Base-by-base conservation (phyloP, 257 asterid species). In the Ballota nigra region DNA sequence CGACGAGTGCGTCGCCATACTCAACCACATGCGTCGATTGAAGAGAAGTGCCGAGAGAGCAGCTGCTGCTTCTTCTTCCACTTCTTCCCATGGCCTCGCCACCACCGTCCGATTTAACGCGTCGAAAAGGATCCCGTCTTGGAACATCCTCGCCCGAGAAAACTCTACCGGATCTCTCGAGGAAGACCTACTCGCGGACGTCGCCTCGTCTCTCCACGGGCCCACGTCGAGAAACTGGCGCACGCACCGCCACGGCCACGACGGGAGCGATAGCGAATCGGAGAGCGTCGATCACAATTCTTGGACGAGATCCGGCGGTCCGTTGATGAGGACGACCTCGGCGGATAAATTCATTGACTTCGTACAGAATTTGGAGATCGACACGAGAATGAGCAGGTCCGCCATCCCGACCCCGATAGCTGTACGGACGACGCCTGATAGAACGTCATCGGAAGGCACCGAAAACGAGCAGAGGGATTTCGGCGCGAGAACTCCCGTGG, bases 221-320 rank as follows among this genome's bases (percentile, higher is more conserved):
- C 33, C 71, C 13, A 38, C 75, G 1, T 41, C 75, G 4, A 82
- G 79, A 68, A 86, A 73, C 52, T 80, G 81, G 86, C 85, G 86
- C 16, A 23, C 72, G 10, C 83, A 81, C 22, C 77, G 81, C 24
- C 38, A 77, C 78, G 2, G 72, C 0, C 88, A 79, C 18, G 99
- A 89, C 7, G 97, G 96, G 9, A 89, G 96, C 40, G 98, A 91
- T 16, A 86, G 96, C 52, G 99, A 95, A 67, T 81, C 98, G 0
- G 99, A 95, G 78, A 78, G 76, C 28, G 83, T 70, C 0, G 98
- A 89, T 51, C 80, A 75, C 61, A 80, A 53, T 64, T 82, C 96
- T 1, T 95, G 99, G 99, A 95, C 99, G 0, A 83, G 92, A 70
- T 83, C 96, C 0, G 99, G 99, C n/a, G 99, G 99, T 24, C 99